phyloP scores from a whole-genome alignment of 176 grass and related monocot species.

The Eleusine coracana region DNA sequence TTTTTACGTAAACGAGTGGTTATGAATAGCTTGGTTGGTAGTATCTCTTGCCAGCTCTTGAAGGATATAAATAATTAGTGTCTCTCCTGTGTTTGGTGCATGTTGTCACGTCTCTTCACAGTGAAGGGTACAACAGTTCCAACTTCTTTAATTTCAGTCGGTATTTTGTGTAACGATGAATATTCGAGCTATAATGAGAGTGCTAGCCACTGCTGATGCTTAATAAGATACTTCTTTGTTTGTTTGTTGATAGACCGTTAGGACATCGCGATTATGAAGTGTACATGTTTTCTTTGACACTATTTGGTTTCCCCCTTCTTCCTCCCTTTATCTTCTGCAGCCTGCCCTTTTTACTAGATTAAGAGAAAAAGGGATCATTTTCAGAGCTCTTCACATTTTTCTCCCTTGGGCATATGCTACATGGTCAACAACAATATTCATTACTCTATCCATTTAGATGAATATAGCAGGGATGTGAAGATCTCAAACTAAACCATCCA shows the following conservation, averaged over 20 bases:
- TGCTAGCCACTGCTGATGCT: neutral
- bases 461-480: neutral
- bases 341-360: neutral
- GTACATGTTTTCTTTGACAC: neutral
- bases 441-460: slow-evolving; percentile 1
- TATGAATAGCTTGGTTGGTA: slow-evolving; percentile 27
- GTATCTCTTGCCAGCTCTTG: slow-evolving; percentile 29
- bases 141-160: neutral
- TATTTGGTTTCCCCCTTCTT: neutral
- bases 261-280: too few relatives aligned
- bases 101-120: neutral
- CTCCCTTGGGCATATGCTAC: neutral
- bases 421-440: neutral
- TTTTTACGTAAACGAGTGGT: neutral
- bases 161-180: neutral
- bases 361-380: neutral
- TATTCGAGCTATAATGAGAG: neutral
- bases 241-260: neutral
- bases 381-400: neutral
- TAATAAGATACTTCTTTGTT: neutral
- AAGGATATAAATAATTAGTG: slow-evolving; percentile 1
- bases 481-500: slow-evolving; percentile 37
- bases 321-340: neutral
- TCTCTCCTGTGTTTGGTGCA: neutral
- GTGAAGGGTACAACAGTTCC: neutral